These are phyloP conservation scores for Lactarius deliciosus DNA, from an alignment of 768 basidiomycete species.

Conservation along the genomic window DNA sequence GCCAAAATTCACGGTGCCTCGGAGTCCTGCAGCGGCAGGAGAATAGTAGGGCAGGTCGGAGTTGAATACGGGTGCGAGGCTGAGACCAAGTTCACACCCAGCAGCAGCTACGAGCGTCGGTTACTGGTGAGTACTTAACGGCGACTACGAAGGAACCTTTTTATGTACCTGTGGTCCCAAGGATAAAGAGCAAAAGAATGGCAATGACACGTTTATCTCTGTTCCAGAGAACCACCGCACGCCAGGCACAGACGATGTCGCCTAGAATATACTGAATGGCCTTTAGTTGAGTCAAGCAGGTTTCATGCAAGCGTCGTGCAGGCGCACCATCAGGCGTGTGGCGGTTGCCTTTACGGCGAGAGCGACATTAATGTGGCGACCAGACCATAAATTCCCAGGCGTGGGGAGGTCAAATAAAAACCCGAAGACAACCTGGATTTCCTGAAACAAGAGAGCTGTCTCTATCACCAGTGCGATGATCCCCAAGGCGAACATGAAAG, in stretches of 20 bases:
- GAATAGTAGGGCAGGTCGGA: no score
- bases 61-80: not conserved
- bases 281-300: not conserved
- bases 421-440: not conserved
- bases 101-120: not conserved
- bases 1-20: not conserved
- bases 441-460: not conserved
- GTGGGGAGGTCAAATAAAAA: no score
- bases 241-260: slow-evolving; percentile 9
- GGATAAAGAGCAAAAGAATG: not conserved
- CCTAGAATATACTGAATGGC: not conserved
- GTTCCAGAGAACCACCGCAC: slow-evolving; percentile 6
- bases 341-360: not conserved
- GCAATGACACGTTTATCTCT: not conserved
- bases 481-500: slow-evolving; percentile 1
- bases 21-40: no score
- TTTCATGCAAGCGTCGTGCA: no score
- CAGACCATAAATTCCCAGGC: not conserved
- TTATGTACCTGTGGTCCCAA: not conserved
- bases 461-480: not conserved
- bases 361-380: no score
- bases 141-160: no score
- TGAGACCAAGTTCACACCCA: not conserved
- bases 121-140: not conserved
- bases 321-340: not conserved